Base-by-base conservation (phyloP, 1,284 basidiomycete species). In the Lentinula novae-zelandiae region DNA sequence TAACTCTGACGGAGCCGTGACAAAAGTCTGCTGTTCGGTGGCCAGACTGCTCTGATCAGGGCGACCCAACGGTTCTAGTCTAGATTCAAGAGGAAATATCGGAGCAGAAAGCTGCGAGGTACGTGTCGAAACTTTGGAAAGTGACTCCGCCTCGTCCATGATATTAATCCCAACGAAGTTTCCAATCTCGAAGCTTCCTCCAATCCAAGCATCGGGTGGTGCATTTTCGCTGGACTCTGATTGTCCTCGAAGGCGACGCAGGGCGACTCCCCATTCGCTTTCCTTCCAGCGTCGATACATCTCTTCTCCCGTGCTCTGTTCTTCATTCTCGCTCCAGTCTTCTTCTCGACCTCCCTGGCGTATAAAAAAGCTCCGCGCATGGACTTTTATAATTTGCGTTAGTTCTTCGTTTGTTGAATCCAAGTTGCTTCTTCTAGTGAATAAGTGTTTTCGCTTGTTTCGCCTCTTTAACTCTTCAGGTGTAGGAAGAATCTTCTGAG, bases 141-240 rank as follows among this genome's bases (percentile, higher is more conserved):
- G 54, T 61, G 62, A 62, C 33, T 63, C 64, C 42, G 69, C 63
- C 48, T 73, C 75, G 42, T 76, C 72, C 46, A 84, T 69, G 20
- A 84, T 71, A 62, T 84, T 80, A 54, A 89, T 75, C 2, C 86
- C 87, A 9, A 87, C 72, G 59, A 89, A 77, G 17, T 81, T 79
- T 2, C 90, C 91, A 46, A 93, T 77, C 67, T 91, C 87, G 66
- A 93, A 93, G 60, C 84, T 89, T 15, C 76, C 78, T 33, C 90
- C 89, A 27, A 90, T 78, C 91, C 90, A 92, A 48, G 74, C 75
- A 40, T 72, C 71, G 31, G 62, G 64, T 34, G 60, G 63, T 62
- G 54, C 59, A 42, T 63, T 60, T 39, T 70, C 65, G 20, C 66
- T 66, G 31, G 40, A 20, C 36, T 57, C 22, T 27, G 48, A 57